Evolutionary conservation across 371 early-diverging fungal species (phyloP), one percentile per base, ranked within the genome.

Genomic region (Syncephalastrum racemosum): DNA sequence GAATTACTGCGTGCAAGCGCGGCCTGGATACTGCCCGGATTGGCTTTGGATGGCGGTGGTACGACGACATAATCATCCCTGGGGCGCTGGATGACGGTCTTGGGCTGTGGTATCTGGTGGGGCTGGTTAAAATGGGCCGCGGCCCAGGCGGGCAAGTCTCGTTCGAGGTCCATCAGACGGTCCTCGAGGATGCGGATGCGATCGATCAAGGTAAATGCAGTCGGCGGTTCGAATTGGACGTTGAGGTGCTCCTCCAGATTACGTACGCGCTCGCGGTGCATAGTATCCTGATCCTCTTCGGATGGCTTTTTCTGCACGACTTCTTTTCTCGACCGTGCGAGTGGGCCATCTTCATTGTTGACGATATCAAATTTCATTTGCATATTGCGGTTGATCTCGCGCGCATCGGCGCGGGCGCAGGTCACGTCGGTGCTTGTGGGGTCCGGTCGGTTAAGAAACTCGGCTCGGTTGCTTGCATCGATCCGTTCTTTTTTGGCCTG

Each of bases 311-410:
- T 15, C 10, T 22, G n/a, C 44, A 50, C 54, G 27, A 59, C 61
- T 31, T 54, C 24, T 6, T 63, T 24, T 8, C 63, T 27, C 0
- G 88, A 87, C 16, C 89, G 73, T 18, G 86, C 85, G 24, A 89
- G 65, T 39, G 90, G 87, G n/a, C 86, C 84, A 31, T 88, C 88
- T 50, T 85, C 84, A 54, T 92, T 90, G 56, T 88, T 83, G 19
- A 86, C 89, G 24, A 89, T 78, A 51, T 89, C 88, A 61, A 86
- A 79, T 54, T 86, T 89, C 92, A 92, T 92, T 68, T 92, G 92
- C 27, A 90, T 84, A 15, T 82, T 87, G 8, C 92, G 72, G 60
- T 92, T 90, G 39, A 92, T 80, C 59, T 86, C 87, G 36, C 81
- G 68, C 1, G 90, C 87, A 57, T 89, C 87, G 2, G 82, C 78